Percentiles rank a stretch among this genome's conserved stretches.
Conservation (phyloP, 768 basidiomycete species). For the Leccinum disarticulatum region DNA sequence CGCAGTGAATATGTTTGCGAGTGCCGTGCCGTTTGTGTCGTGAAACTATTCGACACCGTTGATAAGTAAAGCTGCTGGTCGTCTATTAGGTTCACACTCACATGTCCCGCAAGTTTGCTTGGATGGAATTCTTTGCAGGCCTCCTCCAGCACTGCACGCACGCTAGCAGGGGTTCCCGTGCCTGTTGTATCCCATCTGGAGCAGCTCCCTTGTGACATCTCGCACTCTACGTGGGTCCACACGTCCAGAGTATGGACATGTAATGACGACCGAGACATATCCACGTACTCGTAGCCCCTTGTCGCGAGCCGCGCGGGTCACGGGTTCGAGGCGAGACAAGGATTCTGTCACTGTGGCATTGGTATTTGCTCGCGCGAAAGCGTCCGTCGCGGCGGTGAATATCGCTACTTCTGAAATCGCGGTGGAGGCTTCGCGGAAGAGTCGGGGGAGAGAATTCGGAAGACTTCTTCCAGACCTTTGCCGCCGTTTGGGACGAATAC, state of each 20-base stretch:
- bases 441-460: conserved; percentile 48
- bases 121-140: conserved; percentile 63
- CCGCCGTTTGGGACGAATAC: conserved; percentile 79
- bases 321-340: conserved; percentile 57
- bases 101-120: conserved; percentile 61
- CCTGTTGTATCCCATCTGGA: conserved; percentile 94
- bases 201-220: conserved; percentile 65
- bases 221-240: conserved; percentile 65
- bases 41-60: too few species aligned
- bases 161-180: conserved; percentile 70
- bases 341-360: conserved; percentile 75
- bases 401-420: conserved; percentile 82
- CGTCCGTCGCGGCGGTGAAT: conserved; percentile 87
- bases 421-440: conserved; percentile 20
- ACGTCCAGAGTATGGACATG: conserved; percentile 84
- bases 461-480: conserved; percentile 64
- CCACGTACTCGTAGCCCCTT: conserved; percentile 72
- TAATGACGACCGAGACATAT: conserved; percentile 81
- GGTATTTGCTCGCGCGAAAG: conserved; percentile 83
- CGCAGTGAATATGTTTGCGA: conserved; percentile 73
- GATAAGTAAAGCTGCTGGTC: too few species aligned
- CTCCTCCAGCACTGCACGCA: conserved; percentile 67
- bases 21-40: conserved; percentile 9
- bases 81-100: conserved; percentile 25
- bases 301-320: conserved; percentile 59